Conservation (phyloP, 2,329 filamentous ascomycete genomes). For the Leptographium radiaticola region DNA sequence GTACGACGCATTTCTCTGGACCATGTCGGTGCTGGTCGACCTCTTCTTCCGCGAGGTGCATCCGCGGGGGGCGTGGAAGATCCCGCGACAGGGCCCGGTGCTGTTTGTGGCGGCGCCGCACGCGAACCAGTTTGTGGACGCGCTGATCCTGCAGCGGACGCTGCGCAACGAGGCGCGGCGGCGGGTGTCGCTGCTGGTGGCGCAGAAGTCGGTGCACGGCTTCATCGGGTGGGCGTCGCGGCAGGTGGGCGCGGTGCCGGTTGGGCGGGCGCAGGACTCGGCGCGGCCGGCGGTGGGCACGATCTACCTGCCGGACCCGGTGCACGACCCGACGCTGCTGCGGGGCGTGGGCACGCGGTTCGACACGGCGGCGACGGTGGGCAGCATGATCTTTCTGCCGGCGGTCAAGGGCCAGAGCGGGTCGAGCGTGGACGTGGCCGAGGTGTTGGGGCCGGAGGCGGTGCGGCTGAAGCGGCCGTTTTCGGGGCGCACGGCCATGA, state of each 20-base stretch:
- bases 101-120: conserved; percentile 95
- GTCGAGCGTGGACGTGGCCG: conserved; percentile 69
- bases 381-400: conserved; percentile 78
- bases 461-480: conserved; percentile 79
- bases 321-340: conserved; percentile 70
- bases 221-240: conserved; percentile 84
- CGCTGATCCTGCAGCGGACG: conserved; percentile 82
- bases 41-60: conserved; percentile 98
- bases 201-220: conserved; percentile 87
- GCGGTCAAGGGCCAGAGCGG: conserved; percentile 64
- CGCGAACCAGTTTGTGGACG: conserved; percentile 97
- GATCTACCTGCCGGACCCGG: conserved; percentile 80
- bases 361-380: conserved; percentile 58
- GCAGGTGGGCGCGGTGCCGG: conserved; percentile 80
- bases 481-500: conserved; percentile 59
- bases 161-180: conserved; percentile 77
- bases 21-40: conserved; percentile 73
- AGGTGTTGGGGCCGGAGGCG: conserved; percentile 70
- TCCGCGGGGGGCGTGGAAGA: conserved; percentile 87
- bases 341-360: conserved; percentile 75
- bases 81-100: conserved; percentile 75
- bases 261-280: conserved; percentile 79
- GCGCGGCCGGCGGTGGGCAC: conserved; percentile 67
- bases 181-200: conserved; percentile 83
- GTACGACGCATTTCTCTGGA: conserved; percentile 67